These are phyloP conservation scores for Ephemerocybe angulata DNA, from an alignment of 768 basidiomycete species.

Conservation along the genomic window DNA sequence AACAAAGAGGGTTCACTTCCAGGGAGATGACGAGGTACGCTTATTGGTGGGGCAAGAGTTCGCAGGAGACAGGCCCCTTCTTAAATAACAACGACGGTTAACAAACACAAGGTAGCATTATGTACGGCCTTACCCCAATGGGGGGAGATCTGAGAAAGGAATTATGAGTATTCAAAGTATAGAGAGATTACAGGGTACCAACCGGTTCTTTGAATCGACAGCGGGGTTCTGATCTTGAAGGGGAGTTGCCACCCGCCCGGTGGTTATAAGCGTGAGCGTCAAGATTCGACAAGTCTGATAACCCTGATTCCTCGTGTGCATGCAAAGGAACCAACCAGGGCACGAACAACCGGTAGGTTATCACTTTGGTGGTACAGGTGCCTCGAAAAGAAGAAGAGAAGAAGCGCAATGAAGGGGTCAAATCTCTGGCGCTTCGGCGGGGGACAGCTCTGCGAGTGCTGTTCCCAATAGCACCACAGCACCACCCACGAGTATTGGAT, in stretches of 20 bases:
- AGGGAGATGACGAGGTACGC: slow-evolving; percentile 8
- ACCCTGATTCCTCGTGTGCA: too few species aligned
- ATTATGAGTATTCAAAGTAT: neutral
- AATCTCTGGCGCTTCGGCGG: too few species aligned
- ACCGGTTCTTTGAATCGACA: neutral
- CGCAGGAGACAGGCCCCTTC: too few species aligned
- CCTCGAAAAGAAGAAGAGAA: too few species aligned
- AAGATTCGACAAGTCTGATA: neutral
- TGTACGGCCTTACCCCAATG: slow-evolving; percentile 3
- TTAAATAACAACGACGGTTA: neutral
- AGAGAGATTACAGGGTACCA: neutral
- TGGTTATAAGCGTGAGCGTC: neutral
- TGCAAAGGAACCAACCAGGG: neutral
- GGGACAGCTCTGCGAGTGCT: too few species aligned
- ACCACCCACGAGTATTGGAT: neutral
- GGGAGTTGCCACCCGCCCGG: neutral
- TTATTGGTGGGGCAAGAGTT: slow-evolving; percentile 3
- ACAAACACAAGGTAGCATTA: neutral
- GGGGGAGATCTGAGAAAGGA: slow-evolving; percentile 8
- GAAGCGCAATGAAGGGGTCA: too few species aligned
- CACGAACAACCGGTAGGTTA: neutral
- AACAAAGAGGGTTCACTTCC: slow-evolving; percentile 6
- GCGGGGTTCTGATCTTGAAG: neutral
- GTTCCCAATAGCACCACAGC: neutral
- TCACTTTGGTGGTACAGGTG: too few species aligned